Evolutionary conservation across 2,329 filamentous ascomycete species (phyloP), one percentile per base, ranked within the genome.

Genomic region (Hyphodiscus sp.): DNA sequence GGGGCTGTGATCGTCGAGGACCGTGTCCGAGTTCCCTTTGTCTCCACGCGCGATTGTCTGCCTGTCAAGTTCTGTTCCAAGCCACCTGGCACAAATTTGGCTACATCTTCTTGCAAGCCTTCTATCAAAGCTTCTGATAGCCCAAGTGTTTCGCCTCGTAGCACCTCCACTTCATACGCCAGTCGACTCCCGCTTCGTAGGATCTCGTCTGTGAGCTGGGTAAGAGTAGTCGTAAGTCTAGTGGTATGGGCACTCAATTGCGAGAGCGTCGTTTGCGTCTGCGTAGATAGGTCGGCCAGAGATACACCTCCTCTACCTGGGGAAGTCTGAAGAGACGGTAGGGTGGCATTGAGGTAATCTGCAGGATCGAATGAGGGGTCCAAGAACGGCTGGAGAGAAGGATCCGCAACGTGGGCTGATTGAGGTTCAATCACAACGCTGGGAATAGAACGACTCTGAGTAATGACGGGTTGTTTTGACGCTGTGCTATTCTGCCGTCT

Each of bases 181-280:
- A 99, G 74, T 3, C 92, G 81, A 59, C 89, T 90, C 23, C 91
- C 89, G 65, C 89, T 91, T 53, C 94, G 82, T 57, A 99, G 72
- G 58, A 99, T 97, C 62, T 97, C 94, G 69, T 99, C 92, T 11
- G 94, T 96, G 55, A 97, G 76, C 65, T 92, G 86, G 30, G 91
- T 96, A 54, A 99, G 78, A 45, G 85, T 88, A 51, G 79, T 83
- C 15, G 91, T 90, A 8, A 96, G 75, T 45, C 91, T 82, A 18
- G 89, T 86, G 1, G 91, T 95, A 68, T 96, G 90, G 9, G 89
- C 87, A 66, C 89, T 95, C 65, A 97, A 82, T 65, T 92, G 88
- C 1, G 91, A 89, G 46, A 96, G 78, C n/a, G 95, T 78, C 2
- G 84, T 78, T 70, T 96, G 91, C 0, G 91, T 86, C 66, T 91